Conservation (phyloP, 2,329 filamentous ascomycete species). For the Pyrenochaeta sp. region DNA sequence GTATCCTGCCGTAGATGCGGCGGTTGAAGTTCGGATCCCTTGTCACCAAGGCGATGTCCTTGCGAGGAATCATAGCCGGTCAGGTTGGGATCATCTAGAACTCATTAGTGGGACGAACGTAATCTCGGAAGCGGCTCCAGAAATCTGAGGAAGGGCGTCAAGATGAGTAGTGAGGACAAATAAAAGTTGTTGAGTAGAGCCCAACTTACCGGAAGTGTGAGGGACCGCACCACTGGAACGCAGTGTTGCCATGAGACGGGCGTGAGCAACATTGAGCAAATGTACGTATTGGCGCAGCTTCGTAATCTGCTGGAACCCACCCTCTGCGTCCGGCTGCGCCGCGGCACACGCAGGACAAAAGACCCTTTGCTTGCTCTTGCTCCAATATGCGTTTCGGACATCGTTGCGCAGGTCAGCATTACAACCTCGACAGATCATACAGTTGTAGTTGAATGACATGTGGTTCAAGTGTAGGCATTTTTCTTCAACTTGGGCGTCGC, state of each 20-base stretch:
- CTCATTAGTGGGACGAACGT: slow-evolving; percentile 41
- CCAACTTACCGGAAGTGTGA: slow-evolving; percentile 67
- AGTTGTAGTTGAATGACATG: slow-evolving; percentile 83
- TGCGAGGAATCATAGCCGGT: slow-evolving; percentile 73
- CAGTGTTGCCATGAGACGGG: slow-evolving; percentile 85
- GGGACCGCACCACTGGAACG: slow-evolving; percentile 83
- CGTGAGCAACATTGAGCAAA: slow-evolving; percentile 87
- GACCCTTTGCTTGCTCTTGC: slow-evolving; percentile 71
- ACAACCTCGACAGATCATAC: slow-evolving; percentile 76
- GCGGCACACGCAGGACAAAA: slow-evolving; percentile 75
- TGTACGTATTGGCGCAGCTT: slow-evolving; percentile 96
- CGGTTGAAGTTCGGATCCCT: slow-evolving; percentile 58
- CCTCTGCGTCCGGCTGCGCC: slow-evolving; percentile 64
- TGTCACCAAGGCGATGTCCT: slow-evolving; percentile 64
- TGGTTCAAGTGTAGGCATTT: slow-evolving; percentile 82
- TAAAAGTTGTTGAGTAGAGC: slow-evolving; percentile 19
- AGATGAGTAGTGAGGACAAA: slow-evolving; percentile 38
- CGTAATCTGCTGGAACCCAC: slow-evolving; percentile 77
- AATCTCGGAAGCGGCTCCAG: slow-evolving; percentile 39
- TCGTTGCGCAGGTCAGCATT: slow-evolving; percentile 74
- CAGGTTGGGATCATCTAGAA: slow-evolving; percentile 72
- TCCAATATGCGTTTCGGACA: slow-evolving; percentile 76
- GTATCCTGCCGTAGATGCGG: slow-evolving; percentile 70
- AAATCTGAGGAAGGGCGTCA: slow-evolving; percentile 42
- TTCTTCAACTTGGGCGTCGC: slow-evolving; percentile 90